phyloP scores from a whole-genome alignment of 108 stramenopile genomes.

The Fistulifera solaris region DNA sequence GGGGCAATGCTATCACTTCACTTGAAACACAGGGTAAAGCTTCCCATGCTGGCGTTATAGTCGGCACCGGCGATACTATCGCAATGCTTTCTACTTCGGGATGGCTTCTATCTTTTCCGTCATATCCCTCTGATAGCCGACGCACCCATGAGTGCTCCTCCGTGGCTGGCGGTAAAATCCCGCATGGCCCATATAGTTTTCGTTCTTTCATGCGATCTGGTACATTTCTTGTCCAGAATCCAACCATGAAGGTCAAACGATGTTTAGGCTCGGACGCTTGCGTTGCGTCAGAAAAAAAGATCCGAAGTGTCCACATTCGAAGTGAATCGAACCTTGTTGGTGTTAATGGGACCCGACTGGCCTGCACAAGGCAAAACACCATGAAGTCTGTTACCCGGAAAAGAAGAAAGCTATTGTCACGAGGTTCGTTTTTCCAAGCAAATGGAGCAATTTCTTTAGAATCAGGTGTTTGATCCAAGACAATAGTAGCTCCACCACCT shows the following conservation, averaged over 20 bases:
- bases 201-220: slow-evolving; percentile 57
- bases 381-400: slow-evolving; percentile 77
- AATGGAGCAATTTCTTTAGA: slow-evolving; percentile 35
- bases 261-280: slow-evolving; percentile 6
- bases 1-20: slow-evolving; percentile 19
- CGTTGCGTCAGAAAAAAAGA: background rate
- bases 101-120: background rate
- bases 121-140: slow-evolving; percentile 28
- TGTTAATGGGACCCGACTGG: background rate
- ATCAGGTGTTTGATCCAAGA: slow-evolving; percentile 74
- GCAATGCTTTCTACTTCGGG: slow-evolving; percentile 1
- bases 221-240: slow-evolving; percentile 82
- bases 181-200: slow-evolving; percentile 74
- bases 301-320: no score
- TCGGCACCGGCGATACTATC: slow-evolving; percentile 20
- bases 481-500: slow-evolving; percentile 62
- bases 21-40: slow-evolving; percentile 9
- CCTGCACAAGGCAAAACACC: slow-evolving; percentile 81
- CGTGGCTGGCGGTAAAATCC: slow-evolving; percentile 61
- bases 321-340: slow-evolving; percentile 1
- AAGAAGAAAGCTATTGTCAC: slow-evolving; percentile 53
- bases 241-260: slow-evolving; percentile 77
- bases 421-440: slow-evolving; percentile 42
- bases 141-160: slow-evolving; percentile 63
- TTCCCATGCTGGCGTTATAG: slow-evolving; percentile 68